Percentiles rank a stretch among this genome's conserved stretches.
phyloP scores from a whole-genome alignment of 2,329 filamentous ascomycete genomes.

The Aureobasidium sp. region DNA sequence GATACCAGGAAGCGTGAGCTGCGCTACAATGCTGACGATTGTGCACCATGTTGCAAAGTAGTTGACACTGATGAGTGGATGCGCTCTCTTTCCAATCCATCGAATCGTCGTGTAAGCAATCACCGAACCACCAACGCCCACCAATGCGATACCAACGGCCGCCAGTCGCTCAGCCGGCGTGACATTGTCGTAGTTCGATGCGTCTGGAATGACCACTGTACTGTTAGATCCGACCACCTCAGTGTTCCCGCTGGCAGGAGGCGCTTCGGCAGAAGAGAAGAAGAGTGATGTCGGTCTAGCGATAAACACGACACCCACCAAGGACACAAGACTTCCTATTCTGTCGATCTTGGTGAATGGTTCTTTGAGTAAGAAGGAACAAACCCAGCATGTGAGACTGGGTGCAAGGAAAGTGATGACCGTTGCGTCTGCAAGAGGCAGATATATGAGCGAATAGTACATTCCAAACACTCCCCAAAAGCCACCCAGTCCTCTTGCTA shows the following conservation, averaged over 20 bases:
- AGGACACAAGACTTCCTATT: conserved; percentile 63
- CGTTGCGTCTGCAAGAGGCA: conserved; percentile 78
- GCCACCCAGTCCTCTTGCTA: conserved; percentile 60
- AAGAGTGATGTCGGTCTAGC: conserved; percentile 60
- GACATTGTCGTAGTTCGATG: conserved; percentile 32
- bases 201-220: conserved; percentile 21
- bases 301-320: conserved; percentile 75
- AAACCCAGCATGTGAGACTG: conserved; percentile 69
- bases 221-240: conserved; percentile 23
- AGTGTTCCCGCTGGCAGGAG: conserved; percentile 25
- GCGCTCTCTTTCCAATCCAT: conserved; percentile 69
- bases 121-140: conserved; percentile 70
- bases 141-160: conserved; percentile 62
- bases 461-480: conserved; percentile 73
- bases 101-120: conserved; percentile 68
- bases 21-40: conserved; percentile 54
- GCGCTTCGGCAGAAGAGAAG: conserved; percentile 20
- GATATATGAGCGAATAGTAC: conserved; percentile 66
- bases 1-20: conserved; percentile 48
- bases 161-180: conserved; percentile 59
- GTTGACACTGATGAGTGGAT: conserved; percentile 77
- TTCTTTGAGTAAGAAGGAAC: conserved; percentile 65
- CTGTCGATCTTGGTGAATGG: conserved; percentile 72
- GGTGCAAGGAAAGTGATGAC: conserved; percentile 84
- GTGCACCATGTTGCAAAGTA: conserved; percentile 70